Conservation (phyloP, 2,329 filamentous ascomycete genomes). For the Sporothrix luriei region DNA sequence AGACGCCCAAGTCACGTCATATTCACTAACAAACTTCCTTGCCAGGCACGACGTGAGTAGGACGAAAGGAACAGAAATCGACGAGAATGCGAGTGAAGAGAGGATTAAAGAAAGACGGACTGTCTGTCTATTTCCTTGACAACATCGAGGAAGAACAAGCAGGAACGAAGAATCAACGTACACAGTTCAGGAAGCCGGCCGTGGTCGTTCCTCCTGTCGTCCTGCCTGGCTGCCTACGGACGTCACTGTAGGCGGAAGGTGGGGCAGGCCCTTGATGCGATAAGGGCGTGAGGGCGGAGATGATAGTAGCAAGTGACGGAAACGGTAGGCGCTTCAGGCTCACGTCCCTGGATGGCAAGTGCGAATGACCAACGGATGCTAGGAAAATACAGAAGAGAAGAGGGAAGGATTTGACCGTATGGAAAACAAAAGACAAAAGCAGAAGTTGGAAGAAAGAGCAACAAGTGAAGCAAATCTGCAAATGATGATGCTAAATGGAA, state of each 20-base stretch:
- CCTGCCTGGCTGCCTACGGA: conserved; percentile 24
- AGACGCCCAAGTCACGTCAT: conserved; percentile 32
- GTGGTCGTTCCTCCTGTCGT: conserved; percentile 11
- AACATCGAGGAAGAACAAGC: background rate
- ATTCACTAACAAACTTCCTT: conserved; percentile 31
- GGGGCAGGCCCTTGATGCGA: conserved; percentile 27
- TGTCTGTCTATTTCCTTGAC: background rate
- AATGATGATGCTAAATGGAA: conserved; percentile 14
- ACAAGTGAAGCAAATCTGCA: background rate
- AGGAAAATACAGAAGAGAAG: background rate
- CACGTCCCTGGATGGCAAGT: background rate
- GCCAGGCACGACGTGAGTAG: background rate
- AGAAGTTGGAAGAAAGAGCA: background rate
- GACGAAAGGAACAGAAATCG: background rate
- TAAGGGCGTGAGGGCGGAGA: conserved; percentile 19
- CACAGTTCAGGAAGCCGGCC: conserved; percentile 9
- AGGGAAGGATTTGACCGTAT: background rate
- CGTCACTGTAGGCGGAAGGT: conserved; percentile 20
- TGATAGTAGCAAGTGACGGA: conserved; percentile 7
- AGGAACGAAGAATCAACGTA: conserved; percentile 17
- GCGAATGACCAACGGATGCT: background rate
- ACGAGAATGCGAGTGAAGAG: conserved; percentile 13
- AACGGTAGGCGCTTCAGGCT: conserved; percentile 17
- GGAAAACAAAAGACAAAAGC: background rate
- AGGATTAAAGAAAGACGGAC: background rate